A percentile compares a stretch with the other conserved stretches of the same genome.
Evolutionary conservation across 1,139 yeast species (phyloP).

Genomic region (Tardiomyces digboiensis): DNA sequence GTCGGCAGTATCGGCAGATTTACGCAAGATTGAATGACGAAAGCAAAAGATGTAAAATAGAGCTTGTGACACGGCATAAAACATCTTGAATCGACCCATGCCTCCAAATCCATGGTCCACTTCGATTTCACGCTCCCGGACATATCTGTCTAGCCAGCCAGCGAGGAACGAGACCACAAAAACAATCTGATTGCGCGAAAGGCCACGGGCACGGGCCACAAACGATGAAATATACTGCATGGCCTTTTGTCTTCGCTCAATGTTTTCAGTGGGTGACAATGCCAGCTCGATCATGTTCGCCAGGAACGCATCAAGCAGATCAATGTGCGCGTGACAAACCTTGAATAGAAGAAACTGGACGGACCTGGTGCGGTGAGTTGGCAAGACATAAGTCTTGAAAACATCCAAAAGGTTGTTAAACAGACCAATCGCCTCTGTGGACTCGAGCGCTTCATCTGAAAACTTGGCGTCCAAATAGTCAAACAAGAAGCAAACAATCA

Average conservation of each 20-base stretch:
- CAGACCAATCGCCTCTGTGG: constrained; percentile 62
- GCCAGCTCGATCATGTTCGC: constrained; percentile 80
- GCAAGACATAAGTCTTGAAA: constrained; percentile 74
- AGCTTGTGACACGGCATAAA: constrained; percentile 92
- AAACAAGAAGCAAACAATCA: constrained; percentile 49
- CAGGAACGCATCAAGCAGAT: constrained; percentile 75
- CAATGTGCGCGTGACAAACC: constrained; percentile 73
- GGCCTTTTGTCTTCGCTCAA: constrained; percentile 75
- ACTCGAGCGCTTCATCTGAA: constrained; percentile 40
- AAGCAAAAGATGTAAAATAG: constrained; percentile 87
- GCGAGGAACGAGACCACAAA: constrained; percentile 72
- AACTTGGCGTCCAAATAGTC: constrained; percentile 40
- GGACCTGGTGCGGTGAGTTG: constrained; percentile 88
- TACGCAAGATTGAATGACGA: constrained; percentile 55
- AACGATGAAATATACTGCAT: constrained; percentile 89
- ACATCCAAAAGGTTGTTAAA: constrained; percentile 68
- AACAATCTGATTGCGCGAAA: constrained; percentile 62
- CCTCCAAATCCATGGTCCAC: constrained; percentile 41
- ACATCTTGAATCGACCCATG: constrained; percentile 59
- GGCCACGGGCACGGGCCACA: constrained; percentile 75
- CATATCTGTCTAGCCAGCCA: constrained; percentile 76
- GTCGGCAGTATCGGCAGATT: constrained; percentile 16
- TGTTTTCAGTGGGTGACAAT: constrained; percentile 53
- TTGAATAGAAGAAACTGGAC: constrained; percentile 81
- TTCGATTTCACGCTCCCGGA: constrained; percentile 75